Evolutionary conservation across 768 basidiomycete genomes (phyloP).

Genomic region (Calocybe indica): DNA sequence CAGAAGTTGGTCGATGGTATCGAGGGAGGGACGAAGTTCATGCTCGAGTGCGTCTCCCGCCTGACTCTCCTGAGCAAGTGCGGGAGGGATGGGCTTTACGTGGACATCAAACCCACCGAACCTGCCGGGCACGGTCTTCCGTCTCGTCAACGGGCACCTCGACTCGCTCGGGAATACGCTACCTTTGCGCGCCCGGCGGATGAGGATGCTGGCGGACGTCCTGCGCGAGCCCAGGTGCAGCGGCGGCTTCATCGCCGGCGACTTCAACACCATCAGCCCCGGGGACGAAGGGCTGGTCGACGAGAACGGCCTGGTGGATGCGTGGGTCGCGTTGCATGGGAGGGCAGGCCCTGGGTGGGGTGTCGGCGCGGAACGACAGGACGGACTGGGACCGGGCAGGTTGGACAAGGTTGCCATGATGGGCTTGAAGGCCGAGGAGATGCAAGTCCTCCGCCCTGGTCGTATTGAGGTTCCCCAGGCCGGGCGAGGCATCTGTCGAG

Average conservation of each 20-base stretch:
- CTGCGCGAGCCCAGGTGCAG: constrained; percentile 27
- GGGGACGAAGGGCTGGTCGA: constrained; percentile 17
- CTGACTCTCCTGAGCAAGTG: constrained; percentile 29
- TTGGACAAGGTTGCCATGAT: constrained; percentile 36
- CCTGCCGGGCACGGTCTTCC: constrained; percentile 14
- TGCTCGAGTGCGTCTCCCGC: constrained; percentile 22
- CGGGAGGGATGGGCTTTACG: constrained; percentile 28
- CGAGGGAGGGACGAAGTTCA: constrained; percentile 19
- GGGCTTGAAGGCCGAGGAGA: constrained; percentile 25
- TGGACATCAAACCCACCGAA: constrained; percentile 25
- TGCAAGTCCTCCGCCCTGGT: constrained; percentile 31
- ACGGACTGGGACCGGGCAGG: constrained; percentile 23
- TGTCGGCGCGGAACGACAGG: constrained; percentile 23
- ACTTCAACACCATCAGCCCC: constrained; percentile 37
- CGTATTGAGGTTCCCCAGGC: constrained; percentile 21
- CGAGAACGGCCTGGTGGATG: constrained; percentile 32
- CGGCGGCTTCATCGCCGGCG: constrained; percentile 39
- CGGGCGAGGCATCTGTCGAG: constrained; percentile 14
- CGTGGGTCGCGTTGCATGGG: constrained; percentile 33
- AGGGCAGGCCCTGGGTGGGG: constrained; percentile 7
- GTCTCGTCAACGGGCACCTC: constrained; percentile 22
- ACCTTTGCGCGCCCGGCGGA: constrained; percentile 20
- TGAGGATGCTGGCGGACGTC: constrained; percentile 25
- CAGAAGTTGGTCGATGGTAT: constrained; percentile 7
- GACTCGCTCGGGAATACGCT: constrained; percentile 20